Evolutionary conservation across 1,284 basidiomycete species (phyloP).

Genomic region (Uromyces viciae-fabae): DNA sequence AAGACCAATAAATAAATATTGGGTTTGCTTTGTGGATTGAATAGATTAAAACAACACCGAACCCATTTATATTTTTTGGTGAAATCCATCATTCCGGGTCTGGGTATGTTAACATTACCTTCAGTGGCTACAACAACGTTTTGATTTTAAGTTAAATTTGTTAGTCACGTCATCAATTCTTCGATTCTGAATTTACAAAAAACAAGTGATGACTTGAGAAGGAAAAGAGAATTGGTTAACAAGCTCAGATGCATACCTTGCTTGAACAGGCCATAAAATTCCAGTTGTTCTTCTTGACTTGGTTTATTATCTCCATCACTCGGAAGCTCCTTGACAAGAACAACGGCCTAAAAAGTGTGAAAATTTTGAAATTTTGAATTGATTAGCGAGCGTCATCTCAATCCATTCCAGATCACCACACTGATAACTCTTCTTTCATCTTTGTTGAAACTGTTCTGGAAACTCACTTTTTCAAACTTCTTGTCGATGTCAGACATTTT

Average conservation of each 20-base stretch:
- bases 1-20: not conserved
- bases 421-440: not conserved
- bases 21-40: not conserved
- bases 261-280: conserved; percentile 31
- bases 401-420: not conserved
- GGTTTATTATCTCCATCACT: conserved; percentile 78
- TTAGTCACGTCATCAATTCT: no score
- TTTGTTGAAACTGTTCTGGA: not conserved
- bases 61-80: conserved; percentile 40
- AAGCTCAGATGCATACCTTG: no score
- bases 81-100: conserved; percentile 36
- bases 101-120: conserved; percentile 29
- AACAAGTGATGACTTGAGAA: no score
- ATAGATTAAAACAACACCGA: not conserved
- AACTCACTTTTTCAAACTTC: conserved; percentile 8
- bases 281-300: conserved; percentile 61
- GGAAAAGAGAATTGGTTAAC: no score
- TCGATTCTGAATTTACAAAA: no score
- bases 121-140: conserved; percentile 24
- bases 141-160: no score
- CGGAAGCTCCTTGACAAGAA: conserved; percentile 60
- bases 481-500: conserved; percentile 8
- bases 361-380: no score
- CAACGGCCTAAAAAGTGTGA: conserved; percentile 46
- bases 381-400: not conserved